Evolutionary conservation across 495 filamentous ascomycete species (phyloP), one percentile per base, ranked within the genome.

Genomic region (Glarea lozoyensis): DNA sequence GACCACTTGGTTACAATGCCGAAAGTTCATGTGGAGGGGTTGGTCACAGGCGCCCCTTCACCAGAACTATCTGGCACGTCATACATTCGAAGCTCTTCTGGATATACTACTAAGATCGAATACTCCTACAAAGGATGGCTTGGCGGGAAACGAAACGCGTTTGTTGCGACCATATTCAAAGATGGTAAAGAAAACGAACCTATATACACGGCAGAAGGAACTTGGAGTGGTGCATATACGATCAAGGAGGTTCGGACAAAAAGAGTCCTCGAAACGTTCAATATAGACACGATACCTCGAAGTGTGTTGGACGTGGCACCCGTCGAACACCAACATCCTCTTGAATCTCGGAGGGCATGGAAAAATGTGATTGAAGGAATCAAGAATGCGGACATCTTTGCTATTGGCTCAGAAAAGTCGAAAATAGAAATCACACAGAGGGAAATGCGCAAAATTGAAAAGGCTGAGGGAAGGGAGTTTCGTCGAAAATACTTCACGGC

Each of bases 111-210:
- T 36, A 92, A 89, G 63, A 86, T 97, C 52, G 84, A 92, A 59
- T 98, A 93, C 65, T 82, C 73, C 43, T 88, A 87, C 42, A 88
- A 86, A 63, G 92, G 92, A 23, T 98, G 88, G 89, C 45, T 98
- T 21, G 84, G 81, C 37, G 93, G 92, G 21, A 95, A 93, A 72
- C 93, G 94, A 66, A 98, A 98, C 69, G 83, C 71, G 27, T 89
- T 97, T 62, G 78, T 68, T 11, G 93, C 92, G 0, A 71, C 64
- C 20, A 59, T 97, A 17, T 89, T 78, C 62, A 34, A 44, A 17
- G 44, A 54, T 13, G 39, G 40, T 11, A 76, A 72, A 18, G 78
- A 80, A 22, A 77, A 77, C 38, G 77, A 88, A 11, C 72, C 84
- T 1, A 62, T 95, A 21, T 98, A 90, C 67, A 88, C 77, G 13